Evolutionary conservation across 2,329 filamentous ascomycete genomes (phyloP), one percentile per base, ranked within the genome.

Genomic region (Aspergillus awamori): DNA sequence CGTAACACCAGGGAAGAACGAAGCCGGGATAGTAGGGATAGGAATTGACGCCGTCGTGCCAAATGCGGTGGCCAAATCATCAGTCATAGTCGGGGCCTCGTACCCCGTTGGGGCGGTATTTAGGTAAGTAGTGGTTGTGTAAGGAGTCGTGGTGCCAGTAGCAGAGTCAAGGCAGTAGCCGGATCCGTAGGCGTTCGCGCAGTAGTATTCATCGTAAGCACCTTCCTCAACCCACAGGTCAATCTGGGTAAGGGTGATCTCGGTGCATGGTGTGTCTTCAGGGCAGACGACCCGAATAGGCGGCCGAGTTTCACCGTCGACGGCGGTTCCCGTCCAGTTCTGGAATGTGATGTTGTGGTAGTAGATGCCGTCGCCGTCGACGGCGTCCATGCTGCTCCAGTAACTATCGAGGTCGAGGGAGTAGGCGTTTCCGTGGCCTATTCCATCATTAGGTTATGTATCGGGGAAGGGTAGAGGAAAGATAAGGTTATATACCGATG

Each of bases 391-490:
- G 57, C 76, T 76, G 30, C 71, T 70, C 84, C 84, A 87, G 67
- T 82, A 79, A 58, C 82, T 77, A 71, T 87, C 81, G 57, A 87
- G 79, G 70, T 87, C 76, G 24, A 86, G 75, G 10, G 80, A 81
- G 75, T 87, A 87, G 4, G 85, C 84, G 62, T 87, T 88, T 59
- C 77, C 74, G 70, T 85, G 84, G 41, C 86, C 85, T 70, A 30
- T 30, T 30, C 4, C 2, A 1, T 10, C 8, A 30, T 30, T 30
- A 30, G 28, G 3, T 4, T 30, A 2, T 10, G 28, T 30, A 2
- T 8, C 8, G 28, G 2, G 8, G 28, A 30, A 30, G 0, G 3
- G 3, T 30, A 10, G n/a, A 10, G 10, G 28, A 30, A 30, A 4
- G 3, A 30, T 30, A 10, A 10, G n/a, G 26, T 4, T 3, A 53